Evolutionary conservation across 2,329 filamentous ascomycete genomes (phyloP), one percentile per base, ranked within the genome.

Genomic region (Claviceps arundinis): DNA sequence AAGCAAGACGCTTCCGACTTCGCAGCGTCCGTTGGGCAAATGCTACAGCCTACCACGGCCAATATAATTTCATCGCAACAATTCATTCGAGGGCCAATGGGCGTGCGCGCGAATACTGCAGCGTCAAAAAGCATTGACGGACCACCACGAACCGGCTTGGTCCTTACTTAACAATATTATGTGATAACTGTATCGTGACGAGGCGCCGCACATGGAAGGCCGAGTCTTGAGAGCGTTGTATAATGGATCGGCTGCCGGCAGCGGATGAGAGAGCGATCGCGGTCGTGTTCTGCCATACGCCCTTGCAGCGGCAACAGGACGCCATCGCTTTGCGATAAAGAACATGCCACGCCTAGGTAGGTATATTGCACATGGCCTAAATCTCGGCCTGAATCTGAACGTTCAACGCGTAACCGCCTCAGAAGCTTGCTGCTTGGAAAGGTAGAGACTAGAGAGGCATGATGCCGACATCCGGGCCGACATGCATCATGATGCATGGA

Each of bases 121-220:
- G 4, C 8, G n/a, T 8, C 26, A 4, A 22, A 22, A 41, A 26
- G 16, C 34, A 34, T 14, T 26, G 22, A 50, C 7, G 11, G 13
- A 37, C n/a, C 30, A 45, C 49, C 44, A 50, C 48, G 37, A 44
- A 41, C 46, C 52, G 57, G 59, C 54, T 59, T 56, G 56, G 54
- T 55, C 54, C 55, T 59, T 44, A 26, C 51, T 37, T 26, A 7
- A 26, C 6, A 7, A 41, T 19, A 51, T 19, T 19, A 19, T 51
- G 50, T 37, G 26, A 47, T 22, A 34, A 24, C 22, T 51, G 34
- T 49, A 56, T 58, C 55, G 57, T 54, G 56, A 61, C 55, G 58
- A 56, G 53, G 56, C 56, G 59, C 56, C 56, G 59, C 53, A 56
- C 55, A 57, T 57, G 54, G 55, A 56, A 60, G 54, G 55, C 58